Evolutionary conservation across 1,284 basidiomycete genomes (phyloP).

Genomic region (Kwoniella shivajii): DNA sequence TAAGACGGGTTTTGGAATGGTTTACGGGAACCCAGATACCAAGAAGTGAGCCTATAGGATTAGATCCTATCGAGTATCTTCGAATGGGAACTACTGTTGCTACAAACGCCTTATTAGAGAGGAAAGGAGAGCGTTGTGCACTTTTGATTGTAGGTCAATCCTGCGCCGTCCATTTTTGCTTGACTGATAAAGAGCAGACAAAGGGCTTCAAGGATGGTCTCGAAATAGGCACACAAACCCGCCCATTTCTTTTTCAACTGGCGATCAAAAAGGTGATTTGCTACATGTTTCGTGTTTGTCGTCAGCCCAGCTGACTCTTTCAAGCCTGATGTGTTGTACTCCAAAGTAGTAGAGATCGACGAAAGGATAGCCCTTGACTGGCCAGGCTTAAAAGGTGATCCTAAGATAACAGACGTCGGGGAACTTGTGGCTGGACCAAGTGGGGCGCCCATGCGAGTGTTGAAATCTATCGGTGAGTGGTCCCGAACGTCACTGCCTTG

Average conservation of each 20-base stretch:
- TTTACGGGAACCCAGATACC: constrained; percentile 70
- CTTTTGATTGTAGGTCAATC: constrained; percentile 65
- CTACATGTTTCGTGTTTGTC: constrained; percentile 57
- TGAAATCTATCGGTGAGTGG: constrained; percentile 56
- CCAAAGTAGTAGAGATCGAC: constrained; percentile 56
- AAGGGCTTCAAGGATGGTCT: constrained; percentile 63
- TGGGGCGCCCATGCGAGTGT: constrained; percentile 85
- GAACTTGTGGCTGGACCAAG: constrained; percentile 40
- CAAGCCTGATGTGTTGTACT: constrained; percentile 57
- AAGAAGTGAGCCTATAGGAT: constrained; percentile 57
- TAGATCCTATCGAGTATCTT: constrained; percentile 36
- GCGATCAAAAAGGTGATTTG: constrained; percentile 78
- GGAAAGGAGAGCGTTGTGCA: constrained; percentile 89
- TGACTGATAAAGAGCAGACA: constrained; percentile 55
- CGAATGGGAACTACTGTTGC: constrained; percentile 61
- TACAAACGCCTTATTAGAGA: constrained; percentile 92
- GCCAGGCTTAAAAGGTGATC: constrained; percentile 32
- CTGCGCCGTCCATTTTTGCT: not conserved
- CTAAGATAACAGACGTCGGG: constrained; percentile 21
- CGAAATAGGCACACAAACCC: constrained; percentile 52
- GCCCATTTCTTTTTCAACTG: constrained; percentile 83
- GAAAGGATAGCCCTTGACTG: constrained; percentile 89
- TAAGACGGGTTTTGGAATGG: constrained; percentile 81
- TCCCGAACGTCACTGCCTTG: constrained; percentile 69
- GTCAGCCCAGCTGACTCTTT: constrained; percentile 42